Evolutionary conservation across 2,329 filamentous ascomycete species (phyloP), one percentile per base, ranked within the genome.

Genomic region (Coniochaeta ligniaria): DNA sequence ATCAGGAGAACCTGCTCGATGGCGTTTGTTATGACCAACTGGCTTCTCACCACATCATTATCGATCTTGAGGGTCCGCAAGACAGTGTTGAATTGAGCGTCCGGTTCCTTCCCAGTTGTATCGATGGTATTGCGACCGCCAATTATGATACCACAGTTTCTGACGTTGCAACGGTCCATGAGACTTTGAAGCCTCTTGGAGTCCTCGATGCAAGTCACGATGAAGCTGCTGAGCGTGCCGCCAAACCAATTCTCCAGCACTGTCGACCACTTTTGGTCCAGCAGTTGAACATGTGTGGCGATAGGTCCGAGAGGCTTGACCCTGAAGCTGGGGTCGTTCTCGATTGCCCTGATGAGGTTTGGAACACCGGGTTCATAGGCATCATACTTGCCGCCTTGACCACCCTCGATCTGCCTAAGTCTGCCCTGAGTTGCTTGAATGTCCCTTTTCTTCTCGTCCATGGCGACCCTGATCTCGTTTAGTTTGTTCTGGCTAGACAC

Each of bases 1-100:
- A 97, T 85, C 0, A 99, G 79, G 6, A 96, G 84, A 8, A 88
- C 85, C 72, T 97, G 93, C 63, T 99, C 95, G 59, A 97, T 91
- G 7, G 78, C 31, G 76, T 66, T 92, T 83, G 63, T 87, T 88
- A 98, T 95, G 68, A 99, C 88, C 55, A 98, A 78, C 62, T 92
- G 88, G 63, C 92, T 89, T 57, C 87, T 87, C 22, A 97, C 88
- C 50, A 90, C 75, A 22, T 90, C 83, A 65, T 94, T 86, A 63
- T 95, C 90, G 63, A 98, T 90, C 73, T 92, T 88, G 59, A 99
- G 79, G 1, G 91, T 85, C 58, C 91, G 84, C 54, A 97, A 76
- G 63, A 94, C 87, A 0, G 95, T 99, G 65, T 91, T 83, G 60
- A 90, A 90, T 2, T 80, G 74, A 16, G 76, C 63, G 64, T 91